Evolutionary conservation across 2,329 filamentous ascomycete species (phyloP), one percentile per base, ranked within the genome.

Genomic region (Amesomyces nigricolor): DNA sequence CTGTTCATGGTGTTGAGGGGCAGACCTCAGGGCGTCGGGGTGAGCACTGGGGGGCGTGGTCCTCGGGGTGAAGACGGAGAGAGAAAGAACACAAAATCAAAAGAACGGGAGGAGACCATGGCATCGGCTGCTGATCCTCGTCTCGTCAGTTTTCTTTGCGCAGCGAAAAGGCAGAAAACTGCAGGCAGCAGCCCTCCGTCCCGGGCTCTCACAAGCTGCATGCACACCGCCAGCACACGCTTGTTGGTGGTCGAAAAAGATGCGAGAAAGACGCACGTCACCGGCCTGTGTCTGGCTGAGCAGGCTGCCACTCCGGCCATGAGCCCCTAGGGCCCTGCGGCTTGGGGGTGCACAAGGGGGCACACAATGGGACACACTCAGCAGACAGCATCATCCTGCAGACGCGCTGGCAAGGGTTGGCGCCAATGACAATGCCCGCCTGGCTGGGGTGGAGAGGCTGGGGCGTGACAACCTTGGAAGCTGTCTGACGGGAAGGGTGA

Each of bases 1-100:
- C 47, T 60, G 40, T 63, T 56, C 62, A 64, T 64, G 37, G 38
- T 22, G 42, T 16, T 11, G 7, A 26, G 22, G 22, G 22, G 22
- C 22, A 5, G 22, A 26, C 22, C 22, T 26, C 22, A 26, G 22
- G 22, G 22, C 4, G 22, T 26, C 22, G 22, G 4, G 22, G 22
- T 26, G 22, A 6, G 22, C 22, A 26, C 22, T 26, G 22, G 6
- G 22, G 22, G 5, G 22, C 22, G 22, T 26, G 22, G 22, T 26
- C 22, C 22, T 26, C 22, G 22, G 22, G 22, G 22, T 26, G 6
- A 26, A 26, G 22, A 26, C 22, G 22, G 22, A 26, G 22, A 26
- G 22, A 8, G 14, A 8, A 8, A n/a, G 38, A 16, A 8, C 7
- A 40, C 13, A 14, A 11, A 16, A 40, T 3, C 14, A 16, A 16